Conservation (phyloP, 1,284 basidiomycete species). For the Leccinum subatratum region DNA sequence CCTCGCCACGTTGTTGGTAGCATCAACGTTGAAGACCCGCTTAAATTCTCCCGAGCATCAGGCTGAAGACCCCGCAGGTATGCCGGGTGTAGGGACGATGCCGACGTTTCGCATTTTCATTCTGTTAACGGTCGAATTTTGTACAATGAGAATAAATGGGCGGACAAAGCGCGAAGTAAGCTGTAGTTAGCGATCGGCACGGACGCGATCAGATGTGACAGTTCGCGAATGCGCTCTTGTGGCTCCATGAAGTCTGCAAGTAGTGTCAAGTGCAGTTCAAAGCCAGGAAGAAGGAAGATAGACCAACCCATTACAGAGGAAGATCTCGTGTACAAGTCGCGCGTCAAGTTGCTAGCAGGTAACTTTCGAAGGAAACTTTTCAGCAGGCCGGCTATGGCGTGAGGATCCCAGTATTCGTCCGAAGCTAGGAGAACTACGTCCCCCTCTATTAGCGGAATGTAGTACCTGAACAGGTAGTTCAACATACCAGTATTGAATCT, state of each 20-base stretch:
- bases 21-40: conserved; percentile 76
- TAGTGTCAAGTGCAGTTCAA: conserved; percentile 13
- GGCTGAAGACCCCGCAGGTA: conserved; percentile 92
- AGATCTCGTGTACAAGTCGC: conserved; percentile 82
- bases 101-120: conserved; percentile 99
- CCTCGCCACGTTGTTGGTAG: conserved; percentile 36
- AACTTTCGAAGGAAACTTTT: conserved; percentile 89
- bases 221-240: conserved; percentile 81
- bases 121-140: conserved; percentile 88
- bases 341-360: conserved; percentile 86
- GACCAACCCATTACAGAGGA: conserved; percentile 86
- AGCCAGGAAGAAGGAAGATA: conserved; percentile 6
- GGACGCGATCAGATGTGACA: conserved; percentile 79
- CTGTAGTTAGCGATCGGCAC: conserved; percentile 93
- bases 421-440: conserved; percentile 82
- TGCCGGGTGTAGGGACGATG: conserved; percentile 93
- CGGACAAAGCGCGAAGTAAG: conserved; percentile 85
- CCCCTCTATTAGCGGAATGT: conserved; percentile 53
- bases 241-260: conserved; percentile 77
- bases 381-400: conserved; percentile 88
- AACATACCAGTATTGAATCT: conserved; percentile 80
- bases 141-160: conserved; percentile 96
- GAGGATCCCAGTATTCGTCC: conserved; percentile 91
- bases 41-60: conserved; percentile 91
- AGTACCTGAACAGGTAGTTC: conserved; percentile 5